Conservation (phyloP, 31 red algal species). For the Endocladia muricata region DNA sequence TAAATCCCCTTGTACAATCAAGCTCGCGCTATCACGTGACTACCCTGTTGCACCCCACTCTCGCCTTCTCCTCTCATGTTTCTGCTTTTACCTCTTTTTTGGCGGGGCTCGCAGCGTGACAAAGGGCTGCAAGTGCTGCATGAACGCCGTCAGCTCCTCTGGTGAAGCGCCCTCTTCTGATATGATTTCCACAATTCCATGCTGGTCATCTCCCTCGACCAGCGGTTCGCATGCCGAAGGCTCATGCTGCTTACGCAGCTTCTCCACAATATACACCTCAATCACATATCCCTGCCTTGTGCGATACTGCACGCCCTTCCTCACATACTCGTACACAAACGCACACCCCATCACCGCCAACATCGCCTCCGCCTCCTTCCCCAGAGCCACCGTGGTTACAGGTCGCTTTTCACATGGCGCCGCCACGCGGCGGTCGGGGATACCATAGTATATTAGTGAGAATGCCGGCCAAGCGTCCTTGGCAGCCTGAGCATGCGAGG, state of each 20-base stretch:
- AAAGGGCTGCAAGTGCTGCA: conserved; percentile 32
- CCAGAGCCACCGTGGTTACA: conserved; percentile 15
- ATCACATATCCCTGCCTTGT: conserved; percentile 24
- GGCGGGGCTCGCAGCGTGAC: conserved; percentile 4
- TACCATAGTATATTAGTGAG: conserved; percentile 30
- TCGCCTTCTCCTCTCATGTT: too few species aligned
- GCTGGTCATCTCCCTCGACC: not conserved
- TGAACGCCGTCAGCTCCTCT: conserved; percentile 41
- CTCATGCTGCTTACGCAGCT: conserved; percentile 7
- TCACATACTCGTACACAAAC: conserved; percentile 45
- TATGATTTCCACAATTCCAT: conserved; percentile 36
- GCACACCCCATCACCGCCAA: conserved; percentile 24
- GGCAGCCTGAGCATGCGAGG: not conserved
- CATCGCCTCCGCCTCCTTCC: conserved; percentile 21
- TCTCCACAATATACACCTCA: conserved; percentile 48
- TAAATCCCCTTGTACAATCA: not conserved
- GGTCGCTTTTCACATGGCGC: conserved; percentile 28
- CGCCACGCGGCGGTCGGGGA: conserved; percentile 28
- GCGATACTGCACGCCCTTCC: conserved; percentile 37
- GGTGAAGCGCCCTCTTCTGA: conserved; percentile 27
- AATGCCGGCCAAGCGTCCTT: not conserved
- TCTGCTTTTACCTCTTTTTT: conserved; percentile 11
- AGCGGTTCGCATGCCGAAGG: conserved; percentile 3
- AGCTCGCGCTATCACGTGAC: too few species aligned
- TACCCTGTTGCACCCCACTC: too few species aligned